These are phyloP conservation scores for Xylariales sp. DNA, from an alignment of 2,329 filamentous ascomycete genomes.

Conservation along the genomic window DNA sequence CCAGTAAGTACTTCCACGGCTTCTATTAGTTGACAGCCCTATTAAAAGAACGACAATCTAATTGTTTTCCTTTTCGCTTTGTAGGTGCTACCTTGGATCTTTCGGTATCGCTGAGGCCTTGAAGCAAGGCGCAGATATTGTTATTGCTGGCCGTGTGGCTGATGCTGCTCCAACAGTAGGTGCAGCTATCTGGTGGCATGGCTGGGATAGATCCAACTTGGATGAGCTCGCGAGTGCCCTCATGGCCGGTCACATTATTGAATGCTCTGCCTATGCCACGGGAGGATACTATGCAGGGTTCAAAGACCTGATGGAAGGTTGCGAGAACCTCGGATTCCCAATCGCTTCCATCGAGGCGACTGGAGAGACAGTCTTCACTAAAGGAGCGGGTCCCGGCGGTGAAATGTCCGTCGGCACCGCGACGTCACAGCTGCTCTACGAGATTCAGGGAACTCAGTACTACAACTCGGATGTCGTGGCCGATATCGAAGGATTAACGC, in stretches of 20 bases:
- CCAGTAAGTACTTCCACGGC: too few relatives aligned
- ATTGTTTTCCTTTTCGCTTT: too few relatives aligned
- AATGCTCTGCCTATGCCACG: constrained; percentile 37
- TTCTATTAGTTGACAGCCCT: too few relatives aligned
- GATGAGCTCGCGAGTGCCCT: constrained; percentile 35
- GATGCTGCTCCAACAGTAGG: constrained; percentile 42
- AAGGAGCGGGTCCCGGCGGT: constrained; percentile 16
- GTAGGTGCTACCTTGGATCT: constrained; percentile 42
- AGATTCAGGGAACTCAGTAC: constrained; percentile 39
- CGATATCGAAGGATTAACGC: constrained; percentile 19
- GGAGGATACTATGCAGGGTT: constrained; percentile 41
- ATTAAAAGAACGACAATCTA: too few relatives aligned
- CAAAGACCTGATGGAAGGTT: constrained; percentile 18
- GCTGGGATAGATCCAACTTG: constrained; percentile 34
- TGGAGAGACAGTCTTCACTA: constrained; percentile 9
- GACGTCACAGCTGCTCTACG: constrained; percentile 36
- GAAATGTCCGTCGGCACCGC: constrained; percentile 21
- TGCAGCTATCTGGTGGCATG: constrained; percentile 36
- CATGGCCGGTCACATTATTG: constrained; percentile 37
- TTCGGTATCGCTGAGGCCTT: constrained; percentile 30
- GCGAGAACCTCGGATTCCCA: constrained; percentile 14
- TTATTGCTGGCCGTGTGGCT: constrained; percentile 33
- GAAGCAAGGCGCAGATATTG: constrained; percentile 27
- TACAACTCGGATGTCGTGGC: constrained; percentile 39
- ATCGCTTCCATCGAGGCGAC: constrained; percentile 6